Evolutionary conservation across 345 rosid species (phyloP).

Genomic region (Odontarrhena argentea): DNA sequence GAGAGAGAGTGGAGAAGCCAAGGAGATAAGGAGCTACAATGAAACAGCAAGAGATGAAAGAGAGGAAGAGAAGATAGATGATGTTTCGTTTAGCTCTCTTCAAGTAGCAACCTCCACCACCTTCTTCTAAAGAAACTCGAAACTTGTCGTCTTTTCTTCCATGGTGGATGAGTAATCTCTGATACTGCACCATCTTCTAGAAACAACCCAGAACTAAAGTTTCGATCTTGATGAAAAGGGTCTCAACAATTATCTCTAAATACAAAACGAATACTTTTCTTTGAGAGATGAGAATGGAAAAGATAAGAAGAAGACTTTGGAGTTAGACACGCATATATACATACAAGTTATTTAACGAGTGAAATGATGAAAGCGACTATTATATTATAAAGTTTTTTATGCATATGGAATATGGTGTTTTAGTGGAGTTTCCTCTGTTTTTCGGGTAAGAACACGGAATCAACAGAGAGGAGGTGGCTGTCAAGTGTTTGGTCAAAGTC

Average conservation of each 20-base stretch:
- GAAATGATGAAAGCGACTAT: conserved; percentile 1
- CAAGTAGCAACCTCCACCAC: conserved; percentile 45
- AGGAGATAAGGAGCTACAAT: conserved; percentile 57
- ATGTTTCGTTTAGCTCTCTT: conserved; percentile 65
- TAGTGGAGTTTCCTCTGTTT: conserved; percentile 33
- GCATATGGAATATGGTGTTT: conserved; percentile 15
- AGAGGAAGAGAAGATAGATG: conserved; percentile 58
- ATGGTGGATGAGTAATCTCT: conserved; percentile 48
- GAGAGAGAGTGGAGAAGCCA: conserved; percentile 53
- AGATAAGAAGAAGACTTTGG: conserved; percentile 18
- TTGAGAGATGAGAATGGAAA: conserved; percentile 18
- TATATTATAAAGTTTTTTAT: background rate
- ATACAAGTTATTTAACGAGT: conserved; percentile 20
- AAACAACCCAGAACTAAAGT: conserved; percentile 22
- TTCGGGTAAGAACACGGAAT: conserved; percentile 42
- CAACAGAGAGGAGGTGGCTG: conserved; percentile 36
- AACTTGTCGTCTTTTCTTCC: conserved; percentile 49
- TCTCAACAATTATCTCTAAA: background rate
- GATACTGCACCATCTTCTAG: conserved; percentile 49
- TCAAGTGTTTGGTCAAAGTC: conserved; percentile 36
- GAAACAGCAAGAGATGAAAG: conserved; percentile 63
- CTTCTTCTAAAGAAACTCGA: conserved; percentile 46
- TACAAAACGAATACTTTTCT: conserved; percentile 12
- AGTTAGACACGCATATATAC: conserved; percentile 31
- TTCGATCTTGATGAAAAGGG: conserved; percentile 18